Conservation (phyloP, 768 basidiomycete species). For the Cyclocybe cylindracea region DNA sequence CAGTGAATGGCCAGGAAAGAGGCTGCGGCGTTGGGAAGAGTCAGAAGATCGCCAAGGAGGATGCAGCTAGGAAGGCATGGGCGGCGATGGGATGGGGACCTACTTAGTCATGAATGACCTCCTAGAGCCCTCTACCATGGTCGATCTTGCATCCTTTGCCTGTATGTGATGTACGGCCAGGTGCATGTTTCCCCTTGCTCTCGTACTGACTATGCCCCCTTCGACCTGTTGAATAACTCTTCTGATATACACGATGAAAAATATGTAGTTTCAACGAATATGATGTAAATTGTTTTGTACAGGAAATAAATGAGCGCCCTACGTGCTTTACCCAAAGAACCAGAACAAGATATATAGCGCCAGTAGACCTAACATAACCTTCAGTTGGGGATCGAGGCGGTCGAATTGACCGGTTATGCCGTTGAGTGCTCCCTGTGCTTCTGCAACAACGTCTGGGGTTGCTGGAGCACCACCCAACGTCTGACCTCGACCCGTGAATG, state of each 20-base stretch:
- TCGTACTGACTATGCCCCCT: background rate
- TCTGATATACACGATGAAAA: background rate
- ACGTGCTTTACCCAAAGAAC: slow-evolving; percentile 41
- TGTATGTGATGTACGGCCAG: slow-evolving; percentile 8
- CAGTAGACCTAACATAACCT: slow-evolving; percentile 61
- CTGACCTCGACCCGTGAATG: slow-evolving; percentile 74
- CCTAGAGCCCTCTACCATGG: slow-evolving; percentile 22
- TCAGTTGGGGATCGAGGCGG: slow-evolving; percentile 67
- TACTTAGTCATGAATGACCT: slow-evolving; percentile 19
- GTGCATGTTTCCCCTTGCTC: slow-evolving; percentile 11
- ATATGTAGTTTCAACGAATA: background rate
- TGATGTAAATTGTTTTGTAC: background rate
- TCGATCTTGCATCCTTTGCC: slow-evolving; percentile 19
- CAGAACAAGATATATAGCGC: slow-evolving; percentile 65
- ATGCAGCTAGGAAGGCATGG: slow-evolving; percentile 64
- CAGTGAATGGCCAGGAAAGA: slow-evolving; percentile 52
- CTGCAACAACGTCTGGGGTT: slow-evolving; percentile 32
- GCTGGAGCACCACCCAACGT: slow-evolving; percentile 60
- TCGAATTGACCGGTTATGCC: slow-evolving; percentile 37
- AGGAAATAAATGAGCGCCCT: background rate
- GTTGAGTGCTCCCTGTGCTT: slow-evolving; percentile 32
- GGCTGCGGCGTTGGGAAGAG: slow-evolving; percentile 56
- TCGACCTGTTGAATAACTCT: background rate
- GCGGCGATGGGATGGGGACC: slow-evolving; percentile 52
- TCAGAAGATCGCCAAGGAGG: slow-evolving; percentile 69